Base-by-base conservation (phyloP, 768 basidiomycete genomes). In the Dentipellis fragilis region DNA sequence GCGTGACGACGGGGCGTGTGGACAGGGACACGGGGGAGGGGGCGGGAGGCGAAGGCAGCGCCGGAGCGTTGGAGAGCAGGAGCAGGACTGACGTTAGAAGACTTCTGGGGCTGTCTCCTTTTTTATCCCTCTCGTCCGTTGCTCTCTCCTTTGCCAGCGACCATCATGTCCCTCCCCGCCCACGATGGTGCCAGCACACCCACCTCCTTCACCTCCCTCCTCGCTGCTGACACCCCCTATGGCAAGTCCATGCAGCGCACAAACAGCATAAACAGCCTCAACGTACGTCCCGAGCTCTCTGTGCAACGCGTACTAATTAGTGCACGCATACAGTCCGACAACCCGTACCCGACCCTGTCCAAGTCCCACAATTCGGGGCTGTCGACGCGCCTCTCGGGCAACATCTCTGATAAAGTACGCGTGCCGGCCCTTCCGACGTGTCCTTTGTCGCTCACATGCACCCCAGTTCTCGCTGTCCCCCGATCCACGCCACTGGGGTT, bases 401-500 rank as follows among this genome's bases (percentile, higher is more conserved):
- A 14, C 14, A 19, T 54, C 12, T 29, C 14, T 12, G 54, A 54
- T n/a, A 54, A 47, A 22, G 52, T 53, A 23, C 52, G 29, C 54
- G 29, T 7, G 42, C 39, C 36, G n/a, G 50, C 11, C 50, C 2
- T 22, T 53, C 14, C n/a, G 14, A n/a, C 16, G 9, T 17, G 23
- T 37, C 34, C 22, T 35, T 38, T 19, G 19, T 16, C 40, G 10
- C 21, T 48, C 17, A 49, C 47, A 19, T 37, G 4, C 40, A 3
- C 16, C 16, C 19, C 53, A 88, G 86, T 87, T 79, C 63, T 77
- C 81, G 10, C 71, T 89, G 16, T 72, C 81, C 2, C 74, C 82
- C 11, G 86, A 89, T 62, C 85, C 85, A 12, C 74, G 78, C 16
- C 70, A 72, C 21, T 88, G 87, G 87, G 83, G 84, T 19, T 76